Evolutionary conservation across 495 filamentous ascomycete genomes (phyloP).

Genomic region (Hypoxylon subgilvum): DNA sequence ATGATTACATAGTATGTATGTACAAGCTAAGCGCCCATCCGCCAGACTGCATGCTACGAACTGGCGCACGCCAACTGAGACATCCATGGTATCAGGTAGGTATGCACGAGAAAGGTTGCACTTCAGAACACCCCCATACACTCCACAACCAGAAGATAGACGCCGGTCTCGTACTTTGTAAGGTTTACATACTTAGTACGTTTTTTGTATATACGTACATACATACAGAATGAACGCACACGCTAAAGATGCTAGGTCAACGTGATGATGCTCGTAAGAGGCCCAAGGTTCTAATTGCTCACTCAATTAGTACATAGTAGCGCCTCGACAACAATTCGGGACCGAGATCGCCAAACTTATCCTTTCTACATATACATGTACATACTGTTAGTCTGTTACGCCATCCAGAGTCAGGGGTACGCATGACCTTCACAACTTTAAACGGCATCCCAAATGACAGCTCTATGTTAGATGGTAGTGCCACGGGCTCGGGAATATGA

Average conservation of each 20-base stretch:
- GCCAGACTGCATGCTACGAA: conserved; percentile 2
- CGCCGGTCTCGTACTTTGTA: conserved; percentile 11
- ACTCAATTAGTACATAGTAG: too few species aligned
- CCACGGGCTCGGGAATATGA: conserved; percentile 20
- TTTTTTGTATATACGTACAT: too few species aligned
- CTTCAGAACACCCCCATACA: conserved; percentile 3
- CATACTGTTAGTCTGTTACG: conserved; percentile 1
- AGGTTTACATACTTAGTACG: too few species aligned
- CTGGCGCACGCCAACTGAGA: conserved; percentile 4
- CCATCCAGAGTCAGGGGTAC: conserved; percentile 10
- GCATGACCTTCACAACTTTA: conserved; percentile 27
- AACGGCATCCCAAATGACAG: background rate
- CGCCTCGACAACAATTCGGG: conserved; percentile 2
- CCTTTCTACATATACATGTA: background rate
- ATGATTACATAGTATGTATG: background rate
- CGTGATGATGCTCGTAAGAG: background rate
- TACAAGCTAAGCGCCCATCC: background rate
- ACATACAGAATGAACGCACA: too few species aligned
- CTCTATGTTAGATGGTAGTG: conserved; percentile 8
- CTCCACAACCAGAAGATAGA: conserved; percentile 20
- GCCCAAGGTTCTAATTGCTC: background rate
- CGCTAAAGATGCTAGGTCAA: background rate
- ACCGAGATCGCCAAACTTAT: conserved; percentile 5
- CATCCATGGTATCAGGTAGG: conserved; percentile 16
- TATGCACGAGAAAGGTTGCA: background rate